Conservation (phyloP, 306 rosid species). For the Lathyrus tuberosus region DNA sequence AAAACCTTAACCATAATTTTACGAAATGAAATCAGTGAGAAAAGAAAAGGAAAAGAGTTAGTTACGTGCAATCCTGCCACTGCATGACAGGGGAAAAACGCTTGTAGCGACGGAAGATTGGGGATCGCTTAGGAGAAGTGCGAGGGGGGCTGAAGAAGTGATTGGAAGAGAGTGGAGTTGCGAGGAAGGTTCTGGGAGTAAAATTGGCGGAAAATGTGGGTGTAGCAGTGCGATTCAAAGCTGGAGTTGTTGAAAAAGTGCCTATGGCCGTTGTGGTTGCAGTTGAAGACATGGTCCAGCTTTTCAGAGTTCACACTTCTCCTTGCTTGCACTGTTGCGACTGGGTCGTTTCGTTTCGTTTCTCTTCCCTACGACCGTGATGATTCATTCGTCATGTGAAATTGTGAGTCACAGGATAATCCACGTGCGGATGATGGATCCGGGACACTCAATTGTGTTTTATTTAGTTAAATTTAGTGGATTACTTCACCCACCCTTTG, state of each 20-base stretch:
- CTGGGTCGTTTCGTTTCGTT: background rate
- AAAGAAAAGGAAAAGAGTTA: slow-evolving; percentile 38
- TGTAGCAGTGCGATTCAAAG: slow-evolving; percentile 29
- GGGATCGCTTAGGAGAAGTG: slow-evolving; percentile 41
- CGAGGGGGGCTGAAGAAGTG: slow-evolving; percentile 40
- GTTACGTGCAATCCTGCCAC: slow-evolving; percentile 97
- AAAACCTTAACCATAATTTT: no score
- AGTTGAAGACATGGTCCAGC: slow-evolving; percentile 51
- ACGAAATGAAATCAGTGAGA: no score
- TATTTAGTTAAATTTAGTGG: no score
- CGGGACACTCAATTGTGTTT: background rate
- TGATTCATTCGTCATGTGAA: background rate
- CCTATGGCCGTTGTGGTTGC: slow-evolving; percentile 27
- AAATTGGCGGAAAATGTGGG: slow-evolving; percentile 38
- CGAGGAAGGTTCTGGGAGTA: slow-evolving; percentile 37
- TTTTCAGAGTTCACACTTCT: slow-evolving; percentile 2
- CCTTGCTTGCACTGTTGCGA: no score
- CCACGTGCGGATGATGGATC: slow-evolving; percentile 11
- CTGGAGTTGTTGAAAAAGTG: slow-evolving; percentile 36
- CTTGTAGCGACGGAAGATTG: slow-evolving; percentile 48
- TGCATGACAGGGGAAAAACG: slow-evolving; percentile 74
- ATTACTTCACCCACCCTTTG: no score
- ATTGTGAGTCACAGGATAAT: slow-evolving; percentile 15
- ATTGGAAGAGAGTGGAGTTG: slow-evolving; percentile 44
- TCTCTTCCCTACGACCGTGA: background rate